Percentiles rank a stretch among this genome's conserved stretches.
phyloP scores from a whole-genome alignment of 1,139 yeast genomes.

The Pneumocystis murina region DNA sequence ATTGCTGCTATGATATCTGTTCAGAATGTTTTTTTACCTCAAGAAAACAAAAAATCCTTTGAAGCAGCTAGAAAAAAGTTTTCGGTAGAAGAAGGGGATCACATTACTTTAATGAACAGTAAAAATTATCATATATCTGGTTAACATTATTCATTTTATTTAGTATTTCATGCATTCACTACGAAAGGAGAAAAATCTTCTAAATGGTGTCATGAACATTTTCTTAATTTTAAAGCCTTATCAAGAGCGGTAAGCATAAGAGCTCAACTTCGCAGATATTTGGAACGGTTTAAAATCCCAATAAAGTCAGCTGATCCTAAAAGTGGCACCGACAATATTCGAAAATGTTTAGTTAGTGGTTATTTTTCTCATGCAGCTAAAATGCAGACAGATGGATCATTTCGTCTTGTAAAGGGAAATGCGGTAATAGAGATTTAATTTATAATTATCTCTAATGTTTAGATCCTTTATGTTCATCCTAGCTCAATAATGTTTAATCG shows the following conservation, averaged over 20 bases:
- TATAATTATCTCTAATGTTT: not conserved
- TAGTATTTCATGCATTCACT: slow-evolving; percentile 48
- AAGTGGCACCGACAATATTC: slow-evolving; percentile 4
- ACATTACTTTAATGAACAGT: slow-evolving; percentile 60
- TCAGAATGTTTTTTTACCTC: slow-evolving; percentile 65
- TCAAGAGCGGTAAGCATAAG: slow-evolving; percentile 58
- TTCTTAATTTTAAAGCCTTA: slow-evolving; percentile 56
- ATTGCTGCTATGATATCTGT: slow-evolving; percentile 70
- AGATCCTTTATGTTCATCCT: slow-evolving; percentile 15
- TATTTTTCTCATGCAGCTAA: slow-evolving; percentile 15
- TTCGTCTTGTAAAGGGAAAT: slow-evolving; percentile 7
- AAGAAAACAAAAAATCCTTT: slow-evolving; percentile 62
- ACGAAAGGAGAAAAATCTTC: slow-evolving; percentile 31
- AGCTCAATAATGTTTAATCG: slow-evolving; percentile 13
- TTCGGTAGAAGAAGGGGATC: slow-evolving; percentile 83
- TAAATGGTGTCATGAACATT: slow-evolving; percentile 70
- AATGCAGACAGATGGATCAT: slow-evolving; percentile 16
- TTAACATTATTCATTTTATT: not conserved
- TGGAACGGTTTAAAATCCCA: slow-evolving; percentile 33
- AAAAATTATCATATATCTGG: not conserved
- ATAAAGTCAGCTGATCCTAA: not conserved
- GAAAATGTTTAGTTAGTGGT: slow-evolving; percentile 14
- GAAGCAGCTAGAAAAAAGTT: slow-evolving; percentile 32
- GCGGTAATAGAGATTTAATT: not conserved
- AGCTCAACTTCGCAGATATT: slow-evolving; percentile 50